Percentiles rank a stretch among this genome's conserved stretches.
Conservation (phyloP, 306 rosid genomes). For the Vachellia collinsii region DNA sequence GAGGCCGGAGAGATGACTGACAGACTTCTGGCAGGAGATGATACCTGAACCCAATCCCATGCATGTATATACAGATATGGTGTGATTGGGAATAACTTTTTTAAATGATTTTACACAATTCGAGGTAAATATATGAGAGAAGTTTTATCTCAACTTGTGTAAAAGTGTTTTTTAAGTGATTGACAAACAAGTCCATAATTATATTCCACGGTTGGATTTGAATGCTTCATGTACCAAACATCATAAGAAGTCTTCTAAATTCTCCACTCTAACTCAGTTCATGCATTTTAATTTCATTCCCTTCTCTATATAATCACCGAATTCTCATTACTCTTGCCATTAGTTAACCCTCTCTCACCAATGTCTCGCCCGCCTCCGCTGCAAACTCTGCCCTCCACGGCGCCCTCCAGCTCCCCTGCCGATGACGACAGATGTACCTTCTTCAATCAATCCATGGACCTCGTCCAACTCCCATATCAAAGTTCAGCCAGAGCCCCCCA, state of each 20-base stretch:
- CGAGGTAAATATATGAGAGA: no score
- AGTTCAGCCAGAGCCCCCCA: background rate
- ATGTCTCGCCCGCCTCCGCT: conserved; percentile 26
- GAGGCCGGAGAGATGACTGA: background rate
- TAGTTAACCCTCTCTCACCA: background rate
- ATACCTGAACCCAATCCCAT: background rate
- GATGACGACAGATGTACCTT: conserved; percentile 35
- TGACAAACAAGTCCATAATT: conserved; percentile 17
- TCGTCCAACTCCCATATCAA: conserved; percentile 33
- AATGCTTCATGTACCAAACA: conserved; percentile 12
- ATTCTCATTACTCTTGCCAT: background rate
- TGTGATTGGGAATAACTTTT: no score
- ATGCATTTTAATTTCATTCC: conserved; percentile 19
- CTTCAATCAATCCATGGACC: conserved; percentile 62
- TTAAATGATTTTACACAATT: no score
- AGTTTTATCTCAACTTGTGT: no score
- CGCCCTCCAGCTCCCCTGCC: conserved; percentile 1
- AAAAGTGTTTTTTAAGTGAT: no score
- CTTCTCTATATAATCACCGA: conserved; percentile 37
- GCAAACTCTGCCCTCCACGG: conserved; percentile 28
- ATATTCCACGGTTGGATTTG: conserved; percentile 34
- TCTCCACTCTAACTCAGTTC: background rate
- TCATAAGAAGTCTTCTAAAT: no score
- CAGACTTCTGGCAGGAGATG: background rate
- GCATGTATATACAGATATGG: no score